These are phyloP conservation scores for Roridomyces roridus DNA, from an alignment of 768 basidiomycete genomes.

Conservation along the genomic window DNA sequence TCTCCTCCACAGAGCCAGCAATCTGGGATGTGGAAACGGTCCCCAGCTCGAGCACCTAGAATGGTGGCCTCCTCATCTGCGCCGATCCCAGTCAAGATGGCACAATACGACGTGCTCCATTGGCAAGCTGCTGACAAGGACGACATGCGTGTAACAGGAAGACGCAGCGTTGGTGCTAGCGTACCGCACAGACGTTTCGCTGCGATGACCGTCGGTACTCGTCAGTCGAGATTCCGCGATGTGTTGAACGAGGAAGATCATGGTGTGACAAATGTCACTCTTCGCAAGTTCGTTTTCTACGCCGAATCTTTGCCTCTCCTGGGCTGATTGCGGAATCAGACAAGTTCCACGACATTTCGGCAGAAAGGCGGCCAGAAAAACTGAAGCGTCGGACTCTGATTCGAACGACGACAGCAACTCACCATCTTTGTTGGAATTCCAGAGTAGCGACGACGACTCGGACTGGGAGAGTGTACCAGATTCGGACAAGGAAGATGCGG, in stretches of 20 bases:
- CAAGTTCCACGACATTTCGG: not conserved
- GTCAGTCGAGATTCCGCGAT: not conserved
- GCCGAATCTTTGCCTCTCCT: not conserved
- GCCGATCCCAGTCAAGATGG: not conserved
- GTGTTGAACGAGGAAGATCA: constrained; percentile 2
- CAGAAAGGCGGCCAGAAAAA: constrained; percentile 17
- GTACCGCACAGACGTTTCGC: not conserved
- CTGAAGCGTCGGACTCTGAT: not conserved
- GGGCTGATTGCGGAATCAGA: not conserved
- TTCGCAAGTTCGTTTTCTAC: constrained; percentile 6
- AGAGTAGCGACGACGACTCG: constrained; percentile 3
- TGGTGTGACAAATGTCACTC: not conserved
- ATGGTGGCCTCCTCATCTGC: constrained; percentile 7
- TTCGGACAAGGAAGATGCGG: constrained; percentile 3
- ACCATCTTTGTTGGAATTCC: not conserved
- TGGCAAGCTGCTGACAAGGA: constrained; percentile 11
- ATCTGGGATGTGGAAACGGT: not conserved
- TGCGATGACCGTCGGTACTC: constrained; percentile 5
- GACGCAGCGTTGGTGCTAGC: no score
- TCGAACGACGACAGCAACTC: not conserved
- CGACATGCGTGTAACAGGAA: no score
- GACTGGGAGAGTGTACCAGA: constrained; percentile 9
- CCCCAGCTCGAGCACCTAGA: constrained; percentile 4
- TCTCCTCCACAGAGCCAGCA: not conserved
- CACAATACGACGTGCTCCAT: not conserved